These are phyloP conservation scores for Petunia secreta DNA, from an alignment of 257 asterid species.

Conservation along the genomic window DNA sequence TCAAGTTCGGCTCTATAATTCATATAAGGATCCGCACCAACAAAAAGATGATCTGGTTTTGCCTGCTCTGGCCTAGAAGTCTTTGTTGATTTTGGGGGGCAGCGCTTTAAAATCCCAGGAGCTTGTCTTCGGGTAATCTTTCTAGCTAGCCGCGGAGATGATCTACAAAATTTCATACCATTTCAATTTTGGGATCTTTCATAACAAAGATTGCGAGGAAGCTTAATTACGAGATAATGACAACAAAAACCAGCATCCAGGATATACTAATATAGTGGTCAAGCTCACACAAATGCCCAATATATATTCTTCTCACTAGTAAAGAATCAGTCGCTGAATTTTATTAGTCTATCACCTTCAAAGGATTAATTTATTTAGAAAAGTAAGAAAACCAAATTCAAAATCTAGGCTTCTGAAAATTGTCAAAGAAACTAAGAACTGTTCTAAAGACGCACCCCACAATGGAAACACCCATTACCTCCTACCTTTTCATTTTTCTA, in stretches of 20 bases:
- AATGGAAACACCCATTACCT: no score
- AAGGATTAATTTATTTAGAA: no score
- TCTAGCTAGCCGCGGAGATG: slow-evolving; percentile 57
- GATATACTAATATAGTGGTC: no score
- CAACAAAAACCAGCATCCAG: not conserved
- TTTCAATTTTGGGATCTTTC: not conserved
- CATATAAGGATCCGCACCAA: slow-evolving; percentile 31
- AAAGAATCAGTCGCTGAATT: no score
- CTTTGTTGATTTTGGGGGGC: slow-evolving; percentile 44
- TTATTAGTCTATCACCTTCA: no score
- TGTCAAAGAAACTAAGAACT: no score
- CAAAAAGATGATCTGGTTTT: slow-evolving; percentile 32
- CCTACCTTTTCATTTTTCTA: no score
- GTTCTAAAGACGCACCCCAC: no score
- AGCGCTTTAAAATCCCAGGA: slow-evolving; percentile 35
- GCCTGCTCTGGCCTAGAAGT: slow-evolving; percentile 41
- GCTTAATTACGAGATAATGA: not conserved
- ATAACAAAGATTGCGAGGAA: not conserved
- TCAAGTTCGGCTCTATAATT: slow-evolving; percentile 32
- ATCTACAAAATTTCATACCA: slow-evolving; percentile 43
- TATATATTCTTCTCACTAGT: no score
- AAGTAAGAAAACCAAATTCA: no score
- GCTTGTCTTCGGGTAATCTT: slow-evolving; percentile 43
- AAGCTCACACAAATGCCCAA: no score
- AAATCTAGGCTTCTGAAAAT: no score